Evolutionary conservation across 2,329 filamentous ascomycete genomes (phyloP), one percentile per base, ranked within the genome.

Genomic region (Trichoderma semiorbis): DNA sequence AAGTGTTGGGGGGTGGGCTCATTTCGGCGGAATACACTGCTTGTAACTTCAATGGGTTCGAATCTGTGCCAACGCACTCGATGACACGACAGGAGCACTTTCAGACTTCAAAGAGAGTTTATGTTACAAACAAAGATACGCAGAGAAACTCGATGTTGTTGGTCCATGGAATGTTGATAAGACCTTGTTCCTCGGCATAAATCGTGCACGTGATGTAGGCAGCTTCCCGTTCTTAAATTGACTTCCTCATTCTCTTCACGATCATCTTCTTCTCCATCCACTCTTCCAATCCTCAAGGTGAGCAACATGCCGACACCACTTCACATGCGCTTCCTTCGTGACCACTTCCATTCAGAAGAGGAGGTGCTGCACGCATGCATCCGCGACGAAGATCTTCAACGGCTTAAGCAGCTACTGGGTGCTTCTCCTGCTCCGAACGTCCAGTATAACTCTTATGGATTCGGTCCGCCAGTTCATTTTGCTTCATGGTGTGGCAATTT

Each of bases 381-480:
- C 55, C 66, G 72, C 18, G 73, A 73, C 30, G 24, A 30, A 24
- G 8, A 73, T 26, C 62, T 72, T 7, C 14, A 16, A 30, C 8
- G 24, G 36, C 70, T 72, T n/a, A 30, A 39, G 50, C 30, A 58
- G n/a, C 55, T 68, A 12, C 28, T 72, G 21, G 1, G 21, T 12
- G 30, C 36, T 16, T 34, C 58, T 11, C n/a, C 53, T 1, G 55
- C 39, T 18, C 53, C 63, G 5, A 39, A 73, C 18, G 18, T 74
- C 18, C 67, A 73, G 21, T 69, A 72, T 47, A 47, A 30, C 36
- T 39, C 53, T 36, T 30, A 14, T 5, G 55, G 28, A n/a, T 72
- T 69, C n/a, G 73, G 73, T 16, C 26, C 72, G 21, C 72, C 75
- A 26, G 43, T 76, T 28, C 69, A 73, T 26, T 55, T 74, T 16